Conservation (phyloP, 1,284 basidiomycete species). For the Puccinia brachypodii region DNA sequence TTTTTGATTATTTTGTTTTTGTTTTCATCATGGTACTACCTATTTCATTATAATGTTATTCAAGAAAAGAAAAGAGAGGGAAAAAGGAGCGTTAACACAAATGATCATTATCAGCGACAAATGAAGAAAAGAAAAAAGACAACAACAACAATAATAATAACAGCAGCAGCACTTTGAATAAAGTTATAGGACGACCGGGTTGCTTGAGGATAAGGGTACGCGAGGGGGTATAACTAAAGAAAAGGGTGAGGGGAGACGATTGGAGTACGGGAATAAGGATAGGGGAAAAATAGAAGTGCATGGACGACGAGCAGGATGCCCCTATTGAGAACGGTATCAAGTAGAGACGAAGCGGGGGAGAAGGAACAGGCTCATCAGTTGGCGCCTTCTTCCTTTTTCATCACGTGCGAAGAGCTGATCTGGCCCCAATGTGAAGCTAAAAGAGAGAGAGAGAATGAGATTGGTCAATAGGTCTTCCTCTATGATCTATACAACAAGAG, state of each 20-base stretch:
- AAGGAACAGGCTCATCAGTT: neutral
- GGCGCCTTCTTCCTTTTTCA: conserved; percentile 26
- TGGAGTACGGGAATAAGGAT: neutral
- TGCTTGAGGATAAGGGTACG: no score
- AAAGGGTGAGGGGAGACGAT: neutral
- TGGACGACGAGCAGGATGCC: neutral
- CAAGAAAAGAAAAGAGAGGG: neutral
- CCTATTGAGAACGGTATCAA: neutral
- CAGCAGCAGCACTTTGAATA: no score
- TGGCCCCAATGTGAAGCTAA: conserved; percentile 24
- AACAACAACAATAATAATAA: no score
- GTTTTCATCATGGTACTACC: no score
- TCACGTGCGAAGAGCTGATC: conserved; percentile 8
- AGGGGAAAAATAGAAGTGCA: no score
- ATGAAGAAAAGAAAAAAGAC: no score
- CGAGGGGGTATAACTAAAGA: neutral
- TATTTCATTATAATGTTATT: neutral
- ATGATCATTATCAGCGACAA: no score
- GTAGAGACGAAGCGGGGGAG: neutral
- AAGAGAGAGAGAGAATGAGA: neutral
- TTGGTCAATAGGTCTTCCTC: neutral
- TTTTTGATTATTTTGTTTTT: neutral
- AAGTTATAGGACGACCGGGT: no score
- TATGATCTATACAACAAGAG: neutral
- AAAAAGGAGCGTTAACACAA: no score